Conservation (phyloP, 768 basidiomycete genomes). For the Mycena alexandri region DNA sequence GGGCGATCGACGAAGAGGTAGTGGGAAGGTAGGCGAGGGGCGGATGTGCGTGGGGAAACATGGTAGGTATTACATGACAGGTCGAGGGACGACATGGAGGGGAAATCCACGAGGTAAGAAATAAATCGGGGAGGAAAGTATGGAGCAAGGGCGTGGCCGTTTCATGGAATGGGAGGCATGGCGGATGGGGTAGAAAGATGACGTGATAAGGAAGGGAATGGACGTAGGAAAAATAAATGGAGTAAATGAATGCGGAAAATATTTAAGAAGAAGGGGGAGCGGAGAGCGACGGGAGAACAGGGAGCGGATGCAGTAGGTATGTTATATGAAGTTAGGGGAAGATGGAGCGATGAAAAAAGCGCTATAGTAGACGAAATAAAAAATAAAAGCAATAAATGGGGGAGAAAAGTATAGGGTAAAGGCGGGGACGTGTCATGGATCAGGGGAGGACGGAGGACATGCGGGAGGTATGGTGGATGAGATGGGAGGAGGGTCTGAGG, state of each 20-base stretch:
- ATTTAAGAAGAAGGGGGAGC: background rate
- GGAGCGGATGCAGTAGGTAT: background rate
- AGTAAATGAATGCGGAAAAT: background rate
- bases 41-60: too few relatives aligned
- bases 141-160: too few relatives aligned
- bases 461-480: background rate
- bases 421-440: background rate
- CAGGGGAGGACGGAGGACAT: background rate
- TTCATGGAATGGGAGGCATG: background rate
- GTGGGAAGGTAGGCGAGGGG: background rate
- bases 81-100: background rate
- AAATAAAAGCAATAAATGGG: background rate
- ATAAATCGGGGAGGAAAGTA: too few relatives aligned
- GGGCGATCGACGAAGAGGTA: background rate
- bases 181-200: background rate
- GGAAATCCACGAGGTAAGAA: background rate
- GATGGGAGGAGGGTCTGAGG: background rate
- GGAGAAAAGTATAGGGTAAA: background rate
- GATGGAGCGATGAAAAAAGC: background rate
- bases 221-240: background rate
- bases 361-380: background rate
- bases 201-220: background rate
- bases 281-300: background rate
- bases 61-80: background rate
- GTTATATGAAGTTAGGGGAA: background rate